Base-by-base conservation (phyloP, 768 basidiomycete genomes). In the Termitomyces eurrhizus region DNA sequence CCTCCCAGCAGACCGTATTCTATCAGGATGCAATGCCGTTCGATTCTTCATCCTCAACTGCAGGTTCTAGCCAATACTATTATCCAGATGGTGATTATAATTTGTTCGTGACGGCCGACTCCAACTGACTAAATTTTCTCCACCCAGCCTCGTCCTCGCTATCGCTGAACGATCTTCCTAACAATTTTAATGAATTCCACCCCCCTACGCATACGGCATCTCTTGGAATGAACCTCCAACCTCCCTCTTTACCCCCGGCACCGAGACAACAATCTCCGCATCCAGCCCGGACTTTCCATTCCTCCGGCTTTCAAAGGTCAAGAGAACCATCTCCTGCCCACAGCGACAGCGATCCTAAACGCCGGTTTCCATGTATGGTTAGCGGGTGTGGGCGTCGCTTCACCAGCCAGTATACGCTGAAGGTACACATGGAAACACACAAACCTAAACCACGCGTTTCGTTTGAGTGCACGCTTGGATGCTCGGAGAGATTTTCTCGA, bases 381-480 rank as follows among this genome's bases (percentile, higher is more conserved):
- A 67, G 77, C 14, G 79, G 78, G 4, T 84, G 83, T 66, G 69
- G 70, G 37, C 77, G 82, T 39, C 74, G 78, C 9, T 84, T 83
- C 65, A 83, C 80, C 5, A 80, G 78, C 60, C 78, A 82, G 62
- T 83, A 83, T 66, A 83, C 83, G 9, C 71, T 83, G 21, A 79
- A 79, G 60, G 81, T 82, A 41, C 83, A 84, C 65, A 78, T 81
- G 78, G 79, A 80, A 57, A 79, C 82, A 0, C 83, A 84, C 67
- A 80, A 78, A 62, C 80, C 80, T 18, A 83, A 83, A 63, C 80
- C 78, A 7, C 77, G 78, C 35, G 71, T 74, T 0, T 72, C 77
- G 2, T 82, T 80, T 64, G 78, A 78, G 18, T 83, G 83, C 66
- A 81, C 80, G 7, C 72, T 79, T n/a, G 83, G 83, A 14, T 85